Conservation (phyloP, 2,329 filamentous ascomycete genomes). For the Claviceps sp. region DNA sequence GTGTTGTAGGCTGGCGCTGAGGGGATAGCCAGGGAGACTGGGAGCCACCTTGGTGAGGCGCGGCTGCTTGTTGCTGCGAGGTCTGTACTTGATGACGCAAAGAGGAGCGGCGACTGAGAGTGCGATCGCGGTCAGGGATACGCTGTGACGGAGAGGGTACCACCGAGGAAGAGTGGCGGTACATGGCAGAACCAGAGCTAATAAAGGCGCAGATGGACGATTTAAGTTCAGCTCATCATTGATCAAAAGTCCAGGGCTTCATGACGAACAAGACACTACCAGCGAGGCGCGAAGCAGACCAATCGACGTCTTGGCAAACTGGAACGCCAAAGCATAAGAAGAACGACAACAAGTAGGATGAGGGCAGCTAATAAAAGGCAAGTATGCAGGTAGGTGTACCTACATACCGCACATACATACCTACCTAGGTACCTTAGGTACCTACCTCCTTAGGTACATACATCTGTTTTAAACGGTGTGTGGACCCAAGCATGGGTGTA, state of each 20-base stretch:
- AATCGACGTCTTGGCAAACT: not conserved
- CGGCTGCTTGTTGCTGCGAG: constrained; percentile 8
- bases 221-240: constrained; percentile 5
- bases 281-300: not conserved
- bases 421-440: too few relatives aligned
- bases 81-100: constrained; percentile 1
- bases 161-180: constrained; percentile 12
- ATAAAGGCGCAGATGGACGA: constrained; percentile 1
- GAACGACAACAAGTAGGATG: not conserved
- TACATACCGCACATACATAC: too few relatives aligned
- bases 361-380: not conserved
- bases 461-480: not conserved
- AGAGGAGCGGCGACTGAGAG: constrained; percentile 4
- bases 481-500: not conserved
- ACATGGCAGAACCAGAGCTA: constrained; percentile 19
- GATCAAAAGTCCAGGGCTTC: constrained; percentile 3
- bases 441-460: not conserved
- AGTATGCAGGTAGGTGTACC: not conserved
- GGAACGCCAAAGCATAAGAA: not conserved
- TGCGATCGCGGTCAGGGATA: constrained; percentile 9
- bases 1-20: constrained; percentile 9
- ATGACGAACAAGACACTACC: not conserved
- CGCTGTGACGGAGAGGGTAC: constrained; percentile 7
- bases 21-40: constrained; percentile 10
- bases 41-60: constrained; percentile 3